Evolutionary conservation across 331 rosid genomes (phyloP).

Genomic region (Rhamnella rubrinervis): DNA sequence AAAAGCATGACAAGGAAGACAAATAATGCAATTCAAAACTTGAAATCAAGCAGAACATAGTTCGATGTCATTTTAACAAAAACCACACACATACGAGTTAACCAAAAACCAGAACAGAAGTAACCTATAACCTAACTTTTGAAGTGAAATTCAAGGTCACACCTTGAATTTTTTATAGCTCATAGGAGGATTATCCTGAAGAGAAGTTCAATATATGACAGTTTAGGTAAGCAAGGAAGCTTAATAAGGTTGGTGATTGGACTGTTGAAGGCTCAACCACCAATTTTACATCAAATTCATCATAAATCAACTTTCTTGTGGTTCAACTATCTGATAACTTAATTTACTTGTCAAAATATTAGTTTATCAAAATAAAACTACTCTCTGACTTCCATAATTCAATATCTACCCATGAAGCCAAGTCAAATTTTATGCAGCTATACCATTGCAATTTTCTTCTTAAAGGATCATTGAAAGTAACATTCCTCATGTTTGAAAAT

Average conservation of each 20-base stretch:
- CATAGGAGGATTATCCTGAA: neutral
- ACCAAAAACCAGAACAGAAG: neutral
- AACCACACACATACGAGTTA: neutral
- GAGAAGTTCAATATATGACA: neutral
- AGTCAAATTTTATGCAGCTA: constrained; percentile 11
- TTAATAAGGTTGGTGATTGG: constrained; percentile 7
- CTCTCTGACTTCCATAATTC: neutral
- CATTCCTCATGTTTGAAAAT: neutral
- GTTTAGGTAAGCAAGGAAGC: constrained; percentile 1
- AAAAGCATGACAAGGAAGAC: constrained; percentile 12
- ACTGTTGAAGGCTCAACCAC: constrained; percentile 2
- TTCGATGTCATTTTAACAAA: neutral
- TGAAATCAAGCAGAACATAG: too few species aligned
- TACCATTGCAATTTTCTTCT: neutral
- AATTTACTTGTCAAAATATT: neutral
- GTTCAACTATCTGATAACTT: neutral
- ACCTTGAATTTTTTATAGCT: neutral
- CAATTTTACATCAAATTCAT: constrained; percentile 1
- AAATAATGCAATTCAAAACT: neutral
- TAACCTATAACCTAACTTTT: neutral
- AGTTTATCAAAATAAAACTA: neutral
- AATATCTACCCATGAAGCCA: constrained; percentile 12
- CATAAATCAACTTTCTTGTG: neutral
- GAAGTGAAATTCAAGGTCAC: neutral
- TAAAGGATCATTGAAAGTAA: neutral